These are phyloP conservation scores for Neospora caninum DNA, from an alignment of 169 alveolate species.

Conservation along the genomic window DNA sequence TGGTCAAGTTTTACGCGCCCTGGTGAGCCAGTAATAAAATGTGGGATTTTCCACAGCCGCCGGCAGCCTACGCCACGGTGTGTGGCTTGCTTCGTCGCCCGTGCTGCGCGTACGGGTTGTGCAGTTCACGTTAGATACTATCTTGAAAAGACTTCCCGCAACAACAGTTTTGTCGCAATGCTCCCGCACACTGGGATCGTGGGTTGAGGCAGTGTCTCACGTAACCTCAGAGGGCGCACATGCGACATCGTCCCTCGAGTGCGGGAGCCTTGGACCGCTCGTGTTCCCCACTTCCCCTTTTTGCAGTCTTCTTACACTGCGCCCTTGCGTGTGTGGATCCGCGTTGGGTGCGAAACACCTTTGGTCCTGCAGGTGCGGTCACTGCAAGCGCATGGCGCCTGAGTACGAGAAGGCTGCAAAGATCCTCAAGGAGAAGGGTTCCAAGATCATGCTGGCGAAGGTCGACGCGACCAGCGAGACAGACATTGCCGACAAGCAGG, in stretches of 20 bases:
- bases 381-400: slow-evolving; percentile 87
- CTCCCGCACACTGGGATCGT: no score
- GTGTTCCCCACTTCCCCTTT: not conserved
- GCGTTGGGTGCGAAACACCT: no score
- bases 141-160: no score
- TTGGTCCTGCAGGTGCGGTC: slow-evolving; percentile 84
- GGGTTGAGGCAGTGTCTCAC: no score
- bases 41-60: not conserved
- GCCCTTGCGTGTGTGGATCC: not conserved
- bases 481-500: slow-evolving; percentile 71
- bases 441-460: slow-evolving; percentile 61
- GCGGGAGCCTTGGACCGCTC: not conserved
- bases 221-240: no score
- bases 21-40: slow-evolving; percentile 19
- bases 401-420: slow-evolving; percentile 84
- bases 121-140: no score
- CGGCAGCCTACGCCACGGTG: not conserved
- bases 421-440: slow-evolving; percentile 58
- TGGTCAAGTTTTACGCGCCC: slow-evolving; percentile 61
- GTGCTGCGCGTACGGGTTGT: not conserved
- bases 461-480: slow-evolving; percentile 74
- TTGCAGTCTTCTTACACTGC: not conserved
- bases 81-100: slow-evolving; percentile 12
- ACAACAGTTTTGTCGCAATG: no score
- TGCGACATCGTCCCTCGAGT: no score